Percentiles rank a stretch among this genome's conserved stretches.
Evolutionary conservation across 805 yeast species (phyloP).

Genomic region (Debaryomyces maramus): DNA sequence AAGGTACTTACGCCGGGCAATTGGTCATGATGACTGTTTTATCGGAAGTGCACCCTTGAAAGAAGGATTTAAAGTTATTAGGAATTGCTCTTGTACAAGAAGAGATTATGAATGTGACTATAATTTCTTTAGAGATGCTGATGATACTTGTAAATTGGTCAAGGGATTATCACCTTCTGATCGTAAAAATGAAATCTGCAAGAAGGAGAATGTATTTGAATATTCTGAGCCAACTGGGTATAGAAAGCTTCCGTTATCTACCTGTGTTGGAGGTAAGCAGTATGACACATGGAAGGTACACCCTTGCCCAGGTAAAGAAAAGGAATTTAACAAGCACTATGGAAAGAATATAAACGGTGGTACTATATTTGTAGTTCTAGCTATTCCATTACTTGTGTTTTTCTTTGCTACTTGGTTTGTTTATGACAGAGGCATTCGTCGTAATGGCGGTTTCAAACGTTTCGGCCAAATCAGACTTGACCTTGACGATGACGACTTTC

Average conservation of each 20-base stretch:
- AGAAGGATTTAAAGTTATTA: slow-evolving; percentile 53
- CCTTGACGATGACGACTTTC: slow-evolving; percentile 58
- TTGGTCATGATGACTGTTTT: slow-evolving; percentile 60
- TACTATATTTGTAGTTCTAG: slow-evolving; percentile 51
- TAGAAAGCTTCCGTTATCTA: slow-evolving; percentile 78
- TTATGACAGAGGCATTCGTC: slow-evolving; percentile 76
- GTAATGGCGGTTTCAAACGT: slow-evolving; percentile 72
- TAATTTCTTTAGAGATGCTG: slow-evolving; percentile 66
- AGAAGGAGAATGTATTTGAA: slow-evolving; percentile 55
- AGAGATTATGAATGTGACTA: slow-evolving; percentile 90
- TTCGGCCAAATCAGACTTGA: slow-evolving; percentile 88
- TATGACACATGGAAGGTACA: slow-evolving; percentile 63
- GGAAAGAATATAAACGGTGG: slow-evolving; percentile 56
- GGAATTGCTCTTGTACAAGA: slow-evolving; percentile 82
- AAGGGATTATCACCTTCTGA: slow-evolving; percentile 69
- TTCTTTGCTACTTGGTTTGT: slow-evolving; percentile 62
- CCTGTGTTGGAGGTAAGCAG: slow-evolving; percentile 79
- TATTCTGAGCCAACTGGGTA: slow-evolving; percentile 92
- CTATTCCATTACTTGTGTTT: slow-evolving; percentile 58
- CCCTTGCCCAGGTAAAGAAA: slow-evolving; percentile 87
- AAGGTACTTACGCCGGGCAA: slow-evolving; percentile 39
- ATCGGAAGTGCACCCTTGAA: slow-evolving; percentile 61
- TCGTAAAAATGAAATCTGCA: slow-evolving; percentile 58
- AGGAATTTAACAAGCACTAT: slow-evolving; percentile 56
- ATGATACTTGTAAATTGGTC: slow-evolving; percentile 86